These are phyloP conservation scores for Hirschfeldia incana DNA, from an alignment of 345 rosid genomes.

Conservation along the genomic window DNA sequence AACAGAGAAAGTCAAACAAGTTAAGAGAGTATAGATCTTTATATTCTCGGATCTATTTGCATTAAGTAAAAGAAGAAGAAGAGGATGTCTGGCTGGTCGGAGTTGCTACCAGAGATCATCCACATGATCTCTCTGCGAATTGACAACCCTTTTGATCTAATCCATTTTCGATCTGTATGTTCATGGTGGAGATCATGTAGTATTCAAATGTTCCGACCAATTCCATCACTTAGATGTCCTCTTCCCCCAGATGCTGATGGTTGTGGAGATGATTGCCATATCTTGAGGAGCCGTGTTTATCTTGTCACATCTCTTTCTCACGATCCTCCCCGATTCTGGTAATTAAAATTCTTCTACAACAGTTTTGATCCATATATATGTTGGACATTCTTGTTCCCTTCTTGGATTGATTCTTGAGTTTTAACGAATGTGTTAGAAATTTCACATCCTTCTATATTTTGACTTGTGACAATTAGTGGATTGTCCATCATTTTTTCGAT, in stretches of 20 bases:
- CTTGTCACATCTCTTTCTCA: not conserved
- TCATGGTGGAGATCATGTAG: not conserved
- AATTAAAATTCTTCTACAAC: not conserved
- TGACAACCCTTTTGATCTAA: not conserved
- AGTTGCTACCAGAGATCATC: slow-evolving; percentile 32
- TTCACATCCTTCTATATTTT: not conserved
- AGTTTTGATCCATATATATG: not conserved
- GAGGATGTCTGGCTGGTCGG: slow-evolving; percentile 32
- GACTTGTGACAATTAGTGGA: not conserved
- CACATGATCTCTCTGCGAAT: not conserved
- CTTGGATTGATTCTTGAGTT: not conserved
- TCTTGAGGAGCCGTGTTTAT: not conserved
- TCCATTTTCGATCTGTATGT: not conserved
- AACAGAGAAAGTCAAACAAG: not conserved
- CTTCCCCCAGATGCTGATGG: not conserved
- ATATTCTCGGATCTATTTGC: not conserved
- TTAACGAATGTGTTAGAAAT: not conserved
- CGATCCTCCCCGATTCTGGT: not conserved
- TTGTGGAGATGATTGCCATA: not conserved
- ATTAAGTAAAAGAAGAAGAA: not conserved
- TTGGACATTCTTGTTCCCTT: not conserved
- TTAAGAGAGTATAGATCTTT: not conserved
- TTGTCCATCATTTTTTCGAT: not conserved
- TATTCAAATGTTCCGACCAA: not conserved
- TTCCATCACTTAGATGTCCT: not conserved